These are phyloP conservation scores for Didymella arachidicola DNA, from an alignment of 2,329 filamentous ascomycete genomes.

Conservation along the genomic window DNA sequence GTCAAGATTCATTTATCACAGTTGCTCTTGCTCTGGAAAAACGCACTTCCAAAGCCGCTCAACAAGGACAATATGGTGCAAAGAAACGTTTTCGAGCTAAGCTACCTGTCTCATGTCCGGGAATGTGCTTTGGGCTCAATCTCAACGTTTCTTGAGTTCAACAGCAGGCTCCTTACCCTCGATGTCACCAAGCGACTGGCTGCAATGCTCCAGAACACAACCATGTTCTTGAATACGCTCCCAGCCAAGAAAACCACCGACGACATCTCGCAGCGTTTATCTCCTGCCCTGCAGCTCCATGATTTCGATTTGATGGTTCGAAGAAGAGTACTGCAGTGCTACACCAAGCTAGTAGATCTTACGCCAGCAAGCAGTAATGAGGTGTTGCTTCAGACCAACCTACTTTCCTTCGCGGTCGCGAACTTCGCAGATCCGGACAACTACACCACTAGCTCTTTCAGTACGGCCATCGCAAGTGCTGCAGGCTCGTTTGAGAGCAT, in stretches of 20 bases:
- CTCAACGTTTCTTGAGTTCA: conserved; percentile 90
- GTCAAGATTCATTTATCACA: conserved; percentile 98
- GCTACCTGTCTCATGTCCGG: conserved; percentile 90
- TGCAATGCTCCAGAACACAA: conserved; percentile 93
- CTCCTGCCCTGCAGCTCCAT: conserved; percentile 84
- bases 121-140: conserved; percentile 94
- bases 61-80: conserved; percentile 88
- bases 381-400: conserved; percentile 85
- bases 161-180: conserved; percentile 86
- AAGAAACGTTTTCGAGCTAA: conserved; percentile 84
- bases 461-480: conserved; percentile 88
- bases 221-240: conserved; percentile 84
- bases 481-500: conserved; percentile 90
- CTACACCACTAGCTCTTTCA: conserved; percentile 83
- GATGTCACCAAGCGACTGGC: conserved; percentile 94
- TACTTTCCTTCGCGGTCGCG: conserved; percentile 86
- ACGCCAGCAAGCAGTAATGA: conserved; percentile 87
- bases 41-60: conserved; percentile 92
- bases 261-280: conserved; percentile 82
- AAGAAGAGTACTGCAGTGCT: conserved; percentile 91
- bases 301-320: conserved; percentile 95
- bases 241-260: conserved; percentile 85
- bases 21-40: conserved; percentile 93
- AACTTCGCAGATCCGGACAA: conserved; percentile 93
- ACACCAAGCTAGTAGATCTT: conserved; percentile 86